Base-by-base conservation (phyloP, 2,329 filamentous ascomycete genomes). In the Cercospora zeina region DNA sequence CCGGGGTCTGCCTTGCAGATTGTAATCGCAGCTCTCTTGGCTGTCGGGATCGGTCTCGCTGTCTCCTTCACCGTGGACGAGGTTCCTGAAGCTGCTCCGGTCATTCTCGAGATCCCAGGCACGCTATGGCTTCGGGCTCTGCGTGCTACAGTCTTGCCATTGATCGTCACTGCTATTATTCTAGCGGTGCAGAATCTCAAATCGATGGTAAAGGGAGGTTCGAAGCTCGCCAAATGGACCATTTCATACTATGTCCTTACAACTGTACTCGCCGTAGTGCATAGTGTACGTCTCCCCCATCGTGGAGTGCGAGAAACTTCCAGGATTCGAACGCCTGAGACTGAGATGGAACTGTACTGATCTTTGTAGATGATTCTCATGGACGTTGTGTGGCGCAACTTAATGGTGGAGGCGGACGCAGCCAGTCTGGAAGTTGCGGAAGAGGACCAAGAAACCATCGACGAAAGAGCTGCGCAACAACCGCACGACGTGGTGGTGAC, bases 111-210 rank as follows among this genome's bases (percentile, higher is more conserved):
- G 5, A 82, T 83, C 60, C 80, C 80, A 1, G 82, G 82, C 31
- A 73, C 73, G 10, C 74, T 83, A 3, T 84, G 82, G 82, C 66
- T 84, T 59, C 75, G 82, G 2, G 76, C 78, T 19, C 73, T 84
- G 19, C 77, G 78, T 60, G 80, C 80, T 19, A 78, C 81, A 11
- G 81, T 83, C 0, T 73, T 84, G 1, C 81, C 81, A 1, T 71
- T 84, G 58, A 84, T 84, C 45, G 73, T 83, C 27, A 78, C 76
- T 7, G 81, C 82, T 24, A 83, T 84, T 75, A 78, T 84, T 51
- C 74, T 83, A 31, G 79, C 81, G 4, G 74, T 83, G 5, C 79
- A 80, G 51, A 75, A 77, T n/a, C 74, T 84, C 7, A 76, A 79
- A 16, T 76, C 73, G 6, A 81, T 83, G 77, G 72, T 78, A 10